These are phyloP conservation scores for Helminthosporium solani DNA, from an alignment of 2,329 filamentous ascomycete genomes.

Conservation along the genomic window DNA sequence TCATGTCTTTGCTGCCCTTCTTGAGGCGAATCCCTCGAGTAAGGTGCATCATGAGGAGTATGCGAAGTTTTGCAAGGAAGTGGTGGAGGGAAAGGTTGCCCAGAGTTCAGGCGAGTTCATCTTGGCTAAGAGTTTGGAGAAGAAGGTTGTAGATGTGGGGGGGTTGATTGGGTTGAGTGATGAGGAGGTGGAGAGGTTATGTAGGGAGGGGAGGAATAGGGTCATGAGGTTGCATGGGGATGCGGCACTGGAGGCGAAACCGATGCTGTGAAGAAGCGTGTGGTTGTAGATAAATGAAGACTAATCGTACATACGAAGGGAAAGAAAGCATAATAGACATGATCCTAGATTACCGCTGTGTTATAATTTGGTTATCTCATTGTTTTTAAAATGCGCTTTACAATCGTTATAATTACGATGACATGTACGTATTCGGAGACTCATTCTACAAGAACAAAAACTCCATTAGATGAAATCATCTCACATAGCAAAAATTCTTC, in stretches of 20 bases:
- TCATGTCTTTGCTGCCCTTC: slow-evolving; percentile 61
- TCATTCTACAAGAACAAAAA: too few species aligned
- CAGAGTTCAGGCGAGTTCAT: slow-evolving; percentile 28
- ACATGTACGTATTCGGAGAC: too few species aligned
- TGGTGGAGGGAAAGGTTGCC: slow-evolving; percentile 26
- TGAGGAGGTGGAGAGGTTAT: slow-evolving; percentile 31
- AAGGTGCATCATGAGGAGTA: slow-evolving; percentile 41
- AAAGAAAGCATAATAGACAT: too few species aligned
- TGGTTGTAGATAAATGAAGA: too few species aligned
- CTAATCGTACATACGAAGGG: too few species aligned
- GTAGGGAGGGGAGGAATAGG: slow-evolving; percentile 27
- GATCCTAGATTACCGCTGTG: too few species aligned
- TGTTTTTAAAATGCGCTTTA: too few species aligned
- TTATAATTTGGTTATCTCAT: too few species aligned
- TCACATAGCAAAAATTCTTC: too few species aligned
- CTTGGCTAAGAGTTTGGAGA: slow-evolving; percentile 33
- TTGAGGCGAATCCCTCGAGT: slow-evolving; percentile 35
- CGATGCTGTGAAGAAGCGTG: background rate
- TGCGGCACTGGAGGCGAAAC: slow-evolving; percentile 4
- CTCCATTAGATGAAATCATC: too few species aligned
- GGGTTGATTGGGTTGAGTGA: slow-evolving; percentile 33
- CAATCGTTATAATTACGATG: too few species aligned
- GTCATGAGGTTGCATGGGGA: slow-evolving; percentile 22
- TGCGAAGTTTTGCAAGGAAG: slow-evolving; percentile 33
- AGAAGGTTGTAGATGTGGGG: slow-evolving; percentile 26